Evolutionary conservation across 1,139 yeast genomes (phyloP), one percentile per base, ranked within the genome.

Genomic region (Saccharomyces hybrid): DNA sequence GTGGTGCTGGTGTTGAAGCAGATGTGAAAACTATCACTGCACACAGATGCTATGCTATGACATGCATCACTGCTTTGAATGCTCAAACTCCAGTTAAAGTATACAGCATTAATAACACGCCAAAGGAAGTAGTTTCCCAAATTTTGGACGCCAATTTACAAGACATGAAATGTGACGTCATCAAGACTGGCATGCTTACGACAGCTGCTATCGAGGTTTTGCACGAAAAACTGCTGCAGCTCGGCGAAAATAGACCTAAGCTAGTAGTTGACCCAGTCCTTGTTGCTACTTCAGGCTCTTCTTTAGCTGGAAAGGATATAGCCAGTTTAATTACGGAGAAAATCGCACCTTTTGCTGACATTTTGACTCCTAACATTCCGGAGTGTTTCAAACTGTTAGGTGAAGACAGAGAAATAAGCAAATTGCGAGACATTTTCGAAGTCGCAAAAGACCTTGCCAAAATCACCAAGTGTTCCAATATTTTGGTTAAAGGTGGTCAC

Each of bases 1-100:
- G 97, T 2, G 97, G 97, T 5, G 97, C 97, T 1, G 97, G 97
- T 11, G 84, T 90, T 56, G 97, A 90, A 66, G 97, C 97, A 0
- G 97, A 90, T 68, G 69, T 90, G 52, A 90, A 90, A 71, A 86
- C 97, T 0, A 80, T 90, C 56, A 77, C 88, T 3, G 88, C 86
- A 2, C 93, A 88, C 65, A 79, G 81, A 23, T 90, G 89, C 51
- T 90, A 85, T 66, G 97, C 89, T 0, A 72, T 86, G 70, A 87
- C 95, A 0, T 85, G 93, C 67, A 83, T 88, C 48, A 79, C 90
- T 0, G 95, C 93, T 1, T 71, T 90, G 59, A 89, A 96, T 0
- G 91, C 93, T 2, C 97, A 90, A 66, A 89, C 90, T 68, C 84
- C 88, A 0, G 63, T 54, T 0, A 83, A 85, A 5, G 95, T 88